Evolutionary conservation across 306 rosid genomes (phyloP).

Genomic region (Glycine soja): DNA sequence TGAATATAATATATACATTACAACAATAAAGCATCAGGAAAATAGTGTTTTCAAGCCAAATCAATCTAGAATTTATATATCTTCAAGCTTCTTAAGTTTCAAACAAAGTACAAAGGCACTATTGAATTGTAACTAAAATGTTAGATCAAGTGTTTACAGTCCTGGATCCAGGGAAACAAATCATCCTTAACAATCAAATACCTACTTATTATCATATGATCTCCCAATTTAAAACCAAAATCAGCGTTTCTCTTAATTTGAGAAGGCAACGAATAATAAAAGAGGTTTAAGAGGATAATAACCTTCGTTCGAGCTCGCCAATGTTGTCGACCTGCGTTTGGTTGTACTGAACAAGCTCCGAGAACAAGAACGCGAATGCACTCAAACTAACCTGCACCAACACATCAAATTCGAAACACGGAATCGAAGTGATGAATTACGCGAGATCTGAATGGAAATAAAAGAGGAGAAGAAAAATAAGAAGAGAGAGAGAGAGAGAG

Average conservation of each 20-base stretch:
- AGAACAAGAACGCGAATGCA: slow-evolving; percentile 96
- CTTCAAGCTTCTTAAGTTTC: slow-evolving; percentile 21
- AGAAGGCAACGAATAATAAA: background rate
- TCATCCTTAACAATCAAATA: background rate
- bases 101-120: background rate
- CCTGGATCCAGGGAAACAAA: slow-evolving; percentile 32
- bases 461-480: too few relatives aligned
- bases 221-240: slow-evolving; percentile 18
- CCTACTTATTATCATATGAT: slow-evolving; percentile 5
- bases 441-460: slow-evolving; percentile 41
- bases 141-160: background rate
- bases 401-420: slow-evolving; percentile 8
- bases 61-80: background rate
- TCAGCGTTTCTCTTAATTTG: background rate
- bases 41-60: background rate
- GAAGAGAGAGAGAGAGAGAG: background rate
- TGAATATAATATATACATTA: background rate
- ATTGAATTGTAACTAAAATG: background rate
- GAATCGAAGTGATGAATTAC: background rate
- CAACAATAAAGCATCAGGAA: slow-evolving; percentile 10
- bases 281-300: background rate
- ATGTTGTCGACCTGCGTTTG: slow-evolving; percentile 98
- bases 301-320: slow-evolving; percentile 94
- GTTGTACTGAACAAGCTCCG: slow-evolving; percentile 98
- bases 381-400: slow-evolving; percentile 91